These are phyloP conservation scores for Sphagnurus paluster DNA, from an alignment of 1,284 basidiomycete species.

Conservation along the genomic window DNA sequence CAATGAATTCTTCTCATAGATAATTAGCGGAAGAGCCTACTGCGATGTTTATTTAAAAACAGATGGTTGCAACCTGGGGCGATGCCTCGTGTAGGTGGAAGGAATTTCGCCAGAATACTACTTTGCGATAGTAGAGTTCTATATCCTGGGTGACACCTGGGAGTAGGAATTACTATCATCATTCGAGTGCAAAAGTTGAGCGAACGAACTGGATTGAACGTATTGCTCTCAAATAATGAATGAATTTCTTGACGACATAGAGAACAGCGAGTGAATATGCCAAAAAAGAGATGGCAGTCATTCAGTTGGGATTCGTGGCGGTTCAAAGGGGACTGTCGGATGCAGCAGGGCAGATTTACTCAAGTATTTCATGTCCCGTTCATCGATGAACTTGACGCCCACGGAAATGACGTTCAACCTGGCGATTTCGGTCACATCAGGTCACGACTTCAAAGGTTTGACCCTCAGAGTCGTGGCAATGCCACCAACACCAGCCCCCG, in stretches of 20 bases:
- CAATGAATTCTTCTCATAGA: not conserved
- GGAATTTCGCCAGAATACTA: constrained; percentile 25
- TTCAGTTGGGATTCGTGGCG: too few relatives aligned
- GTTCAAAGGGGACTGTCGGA: too few relatives aligned
- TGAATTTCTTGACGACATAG: constrained; percentile 18
- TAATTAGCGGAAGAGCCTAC: constrained; percentile 20
- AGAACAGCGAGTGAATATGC: constrained; percentile 14
- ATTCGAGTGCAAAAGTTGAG: too few relatives aligned
- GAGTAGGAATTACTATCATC: not conserved
- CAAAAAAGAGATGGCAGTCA: constrained; percentile 5
- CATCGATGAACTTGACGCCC: too few relatives aligned
- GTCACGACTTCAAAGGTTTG: too few relatives aligned
- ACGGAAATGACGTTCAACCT: too few relatives aligned
- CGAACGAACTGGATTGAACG: constrained; percentile 25
- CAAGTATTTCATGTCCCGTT: too few relatives aligned
- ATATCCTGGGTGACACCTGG: constrained; percentile 32
- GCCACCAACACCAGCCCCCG: too few relatives aligned
- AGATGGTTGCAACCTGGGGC: constrained; percentile 27
- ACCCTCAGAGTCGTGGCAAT: too few relatives aligned
- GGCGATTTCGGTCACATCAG: too few relatives aligned
- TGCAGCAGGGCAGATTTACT: too few relatives aligned
- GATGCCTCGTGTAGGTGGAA: constrained; percentile 29
- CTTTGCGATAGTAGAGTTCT: constrained; percentile 26
- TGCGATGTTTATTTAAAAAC: constrained; percentile 30
- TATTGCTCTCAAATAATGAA: constrained; percentile 22